A percentile compares a stretch with the other conserved stretches of the same genome.
phyloP scores from a whole-genome alignment of 768 basidiomycete genomes.

The Mycena galopus region DNA sequence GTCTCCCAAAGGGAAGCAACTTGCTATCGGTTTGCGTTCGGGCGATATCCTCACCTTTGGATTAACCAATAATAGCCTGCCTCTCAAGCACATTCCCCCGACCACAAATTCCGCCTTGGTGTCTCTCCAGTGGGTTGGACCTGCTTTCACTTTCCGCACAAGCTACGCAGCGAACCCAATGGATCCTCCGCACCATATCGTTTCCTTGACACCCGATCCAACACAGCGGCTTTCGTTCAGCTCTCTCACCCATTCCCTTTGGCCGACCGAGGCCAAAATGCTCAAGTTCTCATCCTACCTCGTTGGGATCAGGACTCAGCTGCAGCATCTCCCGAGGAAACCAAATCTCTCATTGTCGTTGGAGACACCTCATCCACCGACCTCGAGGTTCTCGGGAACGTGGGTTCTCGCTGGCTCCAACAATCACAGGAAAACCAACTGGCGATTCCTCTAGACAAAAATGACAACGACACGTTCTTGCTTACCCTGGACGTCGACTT shows the following conservation, averaged over 20 bases:
- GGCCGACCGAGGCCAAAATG: conserved; percentile 54
- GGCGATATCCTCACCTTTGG: conserved; percentile 81
- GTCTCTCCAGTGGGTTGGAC: conserved; percentile 76
- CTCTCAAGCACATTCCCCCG: conserved; percentile 74
- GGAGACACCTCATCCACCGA: conserved; percentile 63
- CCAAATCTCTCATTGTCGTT: conserved; percentile 58
- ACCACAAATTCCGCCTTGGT: conserved; percentile 62
- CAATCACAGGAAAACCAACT: conserved; percentile 66
- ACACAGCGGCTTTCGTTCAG: conserved; percentile 53
- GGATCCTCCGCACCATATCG: conserved; percentile 58
- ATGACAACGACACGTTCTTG: conserved; percentile 78
- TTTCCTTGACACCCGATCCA: conserved; percentile 57
- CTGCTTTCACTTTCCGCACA: conserved; percentile 75
- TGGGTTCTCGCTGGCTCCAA: conserved; percentile 60
- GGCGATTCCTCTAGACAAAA: conserved; percentile 75
- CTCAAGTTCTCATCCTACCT: conserved; percentile 54
- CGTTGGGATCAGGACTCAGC: conserved; percentile 61
- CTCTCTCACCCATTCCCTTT: conserved; percentile 57
- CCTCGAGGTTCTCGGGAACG: conserved; percentile 59
- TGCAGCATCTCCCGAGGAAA: conserved; percentile 47
- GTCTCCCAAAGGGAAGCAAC: conserved; percentile 90
- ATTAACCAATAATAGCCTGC: conserved; percentile 63
- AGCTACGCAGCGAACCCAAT: conserved; percentile 63
- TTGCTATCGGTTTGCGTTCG: conserved; percentile 78
- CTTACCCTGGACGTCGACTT: conserved; percentile 76